Evolutionary conservation across 352 stramenopile genomes (phyloP), one percentile per base, ranked within the genome.

Genomic region (Globisporangium viniferum): DNA sequence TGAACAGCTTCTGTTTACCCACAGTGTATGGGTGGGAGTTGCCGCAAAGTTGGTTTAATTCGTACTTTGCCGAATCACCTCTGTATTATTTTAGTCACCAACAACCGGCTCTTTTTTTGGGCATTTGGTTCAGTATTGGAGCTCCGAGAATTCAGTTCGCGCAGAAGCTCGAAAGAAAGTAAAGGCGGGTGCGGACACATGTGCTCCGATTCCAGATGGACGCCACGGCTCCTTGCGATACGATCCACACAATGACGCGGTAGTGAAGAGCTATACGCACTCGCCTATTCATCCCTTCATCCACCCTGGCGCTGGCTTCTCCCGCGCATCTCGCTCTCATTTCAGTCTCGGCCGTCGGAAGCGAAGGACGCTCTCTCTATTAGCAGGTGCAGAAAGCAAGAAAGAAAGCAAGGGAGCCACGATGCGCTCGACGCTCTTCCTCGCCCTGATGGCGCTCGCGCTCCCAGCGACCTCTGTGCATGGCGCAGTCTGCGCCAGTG

Each of bases 401-500:
- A 75, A 22, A 33, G 20, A 62, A 5, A 51, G 18, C 9, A 15
- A 18, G 60, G 44, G 15, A 62, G 24, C 33, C 22, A 61, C 5
- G 14, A 49, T 67, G 62, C 54, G 56, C 54, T 51, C 41, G 64
- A 66, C 24, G n/a, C 39, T 55, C 41, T 35, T 48, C 22, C 55
- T 69, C 27, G 27, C 66, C 62, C 58, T 44, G 56, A 33, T 66
- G 27, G 69, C 58, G 18, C 27, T 83, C 20, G 48, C 72, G 49
- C 56, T 82, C 18, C 62, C 70, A 24, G 46, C 60, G 9, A 64
- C 31, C 0, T 48, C 73, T 57, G 77, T 75, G 48, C 66, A 77
- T 18, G 71, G 76, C 29, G 76, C 65, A 29, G 54, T 66, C 6
- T 87, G 79, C 48, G 70, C 70, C 5, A 82, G 75, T 65, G 76